Percentiles rank a stretch among this genome's conserved stretches.
Conservation (phyloP, 2,329 filamentous ascomycete genomes). For the Verticillium longisporum region DNA sequence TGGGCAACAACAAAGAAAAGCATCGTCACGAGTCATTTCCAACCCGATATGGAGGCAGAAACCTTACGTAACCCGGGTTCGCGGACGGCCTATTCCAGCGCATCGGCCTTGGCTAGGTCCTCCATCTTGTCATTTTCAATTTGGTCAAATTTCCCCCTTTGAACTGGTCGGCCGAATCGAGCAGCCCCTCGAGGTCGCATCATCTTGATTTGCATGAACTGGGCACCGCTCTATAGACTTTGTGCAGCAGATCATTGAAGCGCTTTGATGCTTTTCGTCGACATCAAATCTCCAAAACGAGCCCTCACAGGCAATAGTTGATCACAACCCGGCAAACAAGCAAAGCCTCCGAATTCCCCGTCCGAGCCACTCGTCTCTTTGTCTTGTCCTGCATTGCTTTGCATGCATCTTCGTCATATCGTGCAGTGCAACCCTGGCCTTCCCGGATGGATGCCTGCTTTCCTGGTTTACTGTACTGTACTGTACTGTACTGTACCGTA, state of each 20-base stretch:
- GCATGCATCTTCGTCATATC: background rate
- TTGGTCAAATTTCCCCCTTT: background rate
- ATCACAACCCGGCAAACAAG: background rate
- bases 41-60: background rate
- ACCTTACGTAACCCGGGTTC: background rate
- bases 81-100: background rate
- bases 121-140: background rate
- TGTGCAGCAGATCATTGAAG: conserved; percentile 4
- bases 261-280: conserved; percentile 1
- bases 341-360: background rate
- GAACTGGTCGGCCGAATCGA: background rate
- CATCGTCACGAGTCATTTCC: background rate
- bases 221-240: background rate
- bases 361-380: background rate
- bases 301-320: background rate
- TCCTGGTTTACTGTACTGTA: no score
- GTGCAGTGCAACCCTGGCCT: background rate
- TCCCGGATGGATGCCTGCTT: background rate
- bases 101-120: background rate
- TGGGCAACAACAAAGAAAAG: background rate
- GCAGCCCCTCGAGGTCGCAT: background rate
- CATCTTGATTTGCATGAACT: background rate
- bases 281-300: background rate
- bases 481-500: no score
- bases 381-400: background rate